Base-by-base conservation (phyloP, 108 stramenopile species). In the Craspedostauros australis region DNA sequence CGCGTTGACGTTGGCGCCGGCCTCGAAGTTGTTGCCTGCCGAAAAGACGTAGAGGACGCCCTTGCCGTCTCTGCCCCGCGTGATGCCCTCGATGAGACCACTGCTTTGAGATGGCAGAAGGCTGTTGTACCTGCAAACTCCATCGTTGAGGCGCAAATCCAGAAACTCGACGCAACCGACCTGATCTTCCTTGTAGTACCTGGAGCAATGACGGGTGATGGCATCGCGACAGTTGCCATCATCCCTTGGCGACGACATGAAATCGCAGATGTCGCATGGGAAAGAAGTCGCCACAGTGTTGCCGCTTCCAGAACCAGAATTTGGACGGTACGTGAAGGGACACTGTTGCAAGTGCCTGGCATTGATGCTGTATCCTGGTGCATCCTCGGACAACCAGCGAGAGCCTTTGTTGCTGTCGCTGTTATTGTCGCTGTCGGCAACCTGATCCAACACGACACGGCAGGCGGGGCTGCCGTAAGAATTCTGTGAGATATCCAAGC, bases 41-140 rank as follows among this genome's bases (percentile, higher is more conserved):
- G 73, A 56, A 46, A 64, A 50, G 7, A 75, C 68, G 50, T 39
- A 70, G 28, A 75, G 55, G 21, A 70, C 55, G 19, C 73, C 73
- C 54, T 59, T 75, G 30, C 73, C 73, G 31, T 60, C 45, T 12
- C 73, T 27, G 38, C 73, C 73, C 22, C 67, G 41, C 5, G 31
- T 36, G 19, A 56, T 50, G 9, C 27, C 60, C 14, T 44, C 12
- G 0, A 11, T 21, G 9, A 72, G 25, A 1, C 29, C 51, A 15
- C 24, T 20, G 3, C 29, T 5, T 14, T 5, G 16, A 7, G 14
- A 22, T 33, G 32, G n/a, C 0, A 32, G 5, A 18, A 55, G 22
- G n/a, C 5, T 36, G 34, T 52, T n/a, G 40, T 54, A 64, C 0
- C n/a, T 8, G 46, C 70, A 72, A 1, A 16, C 28, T 2, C 56